Evolutionary conservation across 495 filamentous ascomycete genomes (phyloP).

Genomic region (Hyphodiscus hymeniophilus): DNA sequence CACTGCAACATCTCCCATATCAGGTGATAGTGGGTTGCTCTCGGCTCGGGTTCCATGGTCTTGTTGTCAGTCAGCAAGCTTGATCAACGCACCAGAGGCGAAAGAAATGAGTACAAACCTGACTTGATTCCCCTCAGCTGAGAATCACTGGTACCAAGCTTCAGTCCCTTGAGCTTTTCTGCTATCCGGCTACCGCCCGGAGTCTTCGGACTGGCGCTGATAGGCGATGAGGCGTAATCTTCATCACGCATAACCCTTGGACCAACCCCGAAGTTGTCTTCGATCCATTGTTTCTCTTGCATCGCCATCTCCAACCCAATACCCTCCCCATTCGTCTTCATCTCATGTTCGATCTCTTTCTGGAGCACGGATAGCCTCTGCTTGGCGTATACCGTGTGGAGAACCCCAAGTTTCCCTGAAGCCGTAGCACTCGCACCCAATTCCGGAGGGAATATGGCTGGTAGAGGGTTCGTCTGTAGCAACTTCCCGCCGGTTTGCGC

Average conservation of each 20-base stretch:
- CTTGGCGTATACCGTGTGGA: conserved; percentile 80
- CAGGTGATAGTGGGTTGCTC: conserved; percentile 48
- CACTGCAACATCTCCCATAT: conserved; percentile 56
- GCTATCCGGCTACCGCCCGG: conserved; percentile 56
- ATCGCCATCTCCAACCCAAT: conserved; percentile 73
- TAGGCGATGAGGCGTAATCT: conserved; percentile 22
- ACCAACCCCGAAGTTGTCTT: conserved; percentile 62
- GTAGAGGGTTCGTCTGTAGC: conserved; percentile 60
- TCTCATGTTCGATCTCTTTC: conserved; percentile 59
- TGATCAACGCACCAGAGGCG: background rate
- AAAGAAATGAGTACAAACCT: background rate
- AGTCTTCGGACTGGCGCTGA: conserved; percentile 40
- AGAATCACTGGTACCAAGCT: conserved; percentile 59
- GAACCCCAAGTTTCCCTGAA: conserved; percentile 65
- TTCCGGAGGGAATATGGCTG: conserved; percentile 71
- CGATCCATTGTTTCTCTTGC: conserved; percentile 75
- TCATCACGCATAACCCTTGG: conserved; percentile 22
- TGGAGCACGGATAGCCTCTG: conserved; percentile 62
- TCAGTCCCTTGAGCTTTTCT: conserved; percentile 70
- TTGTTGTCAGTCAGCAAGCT: background rate
- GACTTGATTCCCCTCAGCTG: conserved; percentile 34
- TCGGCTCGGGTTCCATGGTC: background rate
- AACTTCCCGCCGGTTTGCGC: conserved; percentile 31
- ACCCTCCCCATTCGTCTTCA: conserved; percentile 58
- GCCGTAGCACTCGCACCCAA: conserved; percentile 55